Conservation (phyloP, 2,329 filamentous ascomycete species). For the Alternaria panax region DNA sequence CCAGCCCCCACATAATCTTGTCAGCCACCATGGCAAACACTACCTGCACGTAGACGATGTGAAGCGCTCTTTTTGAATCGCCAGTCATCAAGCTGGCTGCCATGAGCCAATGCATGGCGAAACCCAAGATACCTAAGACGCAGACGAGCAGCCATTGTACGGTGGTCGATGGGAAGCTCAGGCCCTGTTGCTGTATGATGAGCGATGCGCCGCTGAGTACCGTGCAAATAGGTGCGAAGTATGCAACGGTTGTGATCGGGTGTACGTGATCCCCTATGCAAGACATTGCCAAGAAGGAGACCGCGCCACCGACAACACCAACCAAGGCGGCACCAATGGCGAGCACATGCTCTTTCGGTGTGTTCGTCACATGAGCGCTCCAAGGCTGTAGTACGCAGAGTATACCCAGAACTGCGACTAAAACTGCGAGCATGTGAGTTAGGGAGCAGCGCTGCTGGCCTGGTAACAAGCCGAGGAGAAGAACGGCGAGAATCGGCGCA, state of each 20-base stretch:
- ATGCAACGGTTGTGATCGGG: neutral
- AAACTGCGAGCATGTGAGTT: neutral
- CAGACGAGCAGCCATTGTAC: neutral
- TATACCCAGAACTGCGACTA: neutral
- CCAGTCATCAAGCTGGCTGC: constrained; percentile 3
- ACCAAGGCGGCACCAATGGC: neutral
- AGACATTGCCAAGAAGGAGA: neutral
- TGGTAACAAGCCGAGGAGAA: constrained; percentile 1
- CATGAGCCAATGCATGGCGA: neutral
- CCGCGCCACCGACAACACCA: neutral
- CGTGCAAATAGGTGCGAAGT: neutral
- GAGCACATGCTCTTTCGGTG: neutral
- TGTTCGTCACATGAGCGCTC: neutral
- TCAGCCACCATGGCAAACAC: neutral
- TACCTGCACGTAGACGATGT: neutral
- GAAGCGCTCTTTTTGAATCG: constrained; percentile 1
- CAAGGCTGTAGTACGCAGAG: constrained; percentile 1
- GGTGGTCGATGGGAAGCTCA: neutral
- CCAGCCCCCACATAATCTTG: neutral
- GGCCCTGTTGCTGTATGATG: neutral
- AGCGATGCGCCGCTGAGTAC: neutral
- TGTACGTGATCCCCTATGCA: neutral
- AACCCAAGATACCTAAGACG: neutral
- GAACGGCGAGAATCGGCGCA: neutral
- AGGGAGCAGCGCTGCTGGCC: constrained; percentile 2